phyloP scores from a whole-genome alignment of 2,329 filamentous ascomycete genomes.

The Chaetomium globosum region DNA sequence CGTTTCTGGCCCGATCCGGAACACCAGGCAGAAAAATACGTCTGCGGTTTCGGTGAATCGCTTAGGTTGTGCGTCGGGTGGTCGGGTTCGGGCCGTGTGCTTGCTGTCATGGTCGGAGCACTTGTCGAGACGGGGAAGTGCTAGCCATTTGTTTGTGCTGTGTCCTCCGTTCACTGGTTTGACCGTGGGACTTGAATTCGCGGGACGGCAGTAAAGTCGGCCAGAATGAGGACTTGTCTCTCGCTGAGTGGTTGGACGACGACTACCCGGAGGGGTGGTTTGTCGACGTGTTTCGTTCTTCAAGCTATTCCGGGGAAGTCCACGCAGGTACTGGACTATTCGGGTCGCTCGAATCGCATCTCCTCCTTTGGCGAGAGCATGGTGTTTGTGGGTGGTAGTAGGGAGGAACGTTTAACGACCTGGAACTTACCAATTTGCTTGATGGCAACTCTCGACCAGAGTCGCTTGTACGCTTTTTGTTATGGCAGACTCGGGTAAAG shows the following conservation, averaged over 20 bases:
- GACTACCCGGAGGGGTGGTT: too few species aligned
- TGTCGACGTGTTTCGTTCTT: conserved; percentile 11
- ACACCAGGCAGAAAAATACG: conserved; percentile 5
- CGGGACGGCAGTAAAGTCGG: not conserved
- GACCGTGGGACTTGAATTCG: not conserved
- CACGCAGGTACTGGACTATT: conserved; percentile 9
- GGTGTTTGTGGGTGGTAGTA: not conserved
- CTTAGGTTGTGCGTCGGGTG: not conserved
- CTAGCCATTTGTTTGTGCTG: not conserved
- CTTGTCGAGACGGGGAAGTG: not conserved
- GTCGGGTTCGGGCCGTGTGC: conserved; percentile 13
- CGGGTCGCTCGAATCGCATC: conserved; percentile 12
- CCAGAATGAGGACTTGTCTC: not conserved
- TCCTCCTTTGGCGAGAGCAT: conserved; percentile 18
- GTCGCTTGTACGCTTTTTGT: conserved; percentile 28
- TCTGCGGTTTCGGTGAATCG: not conserved
- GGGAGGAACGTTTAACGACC: not conserved
- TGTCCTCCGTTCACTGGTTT: not conserved
- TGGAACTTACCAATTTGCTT: conserved; percentile 7
- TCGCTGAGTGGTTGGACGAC: not conserved
- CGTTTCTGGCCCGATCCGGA: conserved; percentile 10
- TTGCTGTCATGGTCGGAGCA: not conserved
- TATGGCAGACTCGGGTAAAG: conserved; percentile 21
- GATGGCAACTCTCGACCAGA: conserved; percentile 26
- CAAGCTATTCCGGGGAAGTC: not conserved